Base-by-base conservation (phyloP, 139 green algal genomes). In the Coccomyxa sp. region DNA sequence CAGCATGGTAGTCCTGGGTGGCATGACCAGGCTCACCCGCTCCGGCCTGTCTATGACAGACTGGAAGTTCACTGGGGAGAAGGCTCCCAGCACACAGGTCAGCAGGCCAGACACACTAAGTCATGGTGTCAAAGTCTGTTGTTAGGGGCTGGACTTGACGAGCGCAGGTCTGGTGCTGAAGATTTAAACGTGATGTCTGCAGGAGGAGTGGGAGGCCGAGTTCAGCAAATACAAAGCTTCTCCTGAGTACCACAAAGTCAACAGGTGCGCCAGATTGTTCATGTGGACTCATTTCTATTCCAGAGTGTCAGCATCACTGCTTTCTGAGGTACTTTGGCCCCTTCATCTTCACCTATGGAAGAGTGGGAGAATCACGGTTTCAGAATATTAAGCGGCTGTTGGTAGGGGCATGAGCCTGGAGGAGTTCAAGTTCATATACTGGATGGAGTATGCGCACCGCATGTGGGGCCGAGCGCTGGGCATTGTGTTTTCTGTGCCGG, bases 401-500 rank as follows among this genome's bases (percentile, higher is more conserved):
- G 79, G 58, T 58, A 87, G 81, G 79, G 58, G 91, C 85, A 99
- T 99, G 94, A 93, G 71, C 14, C 82, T 99, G 28, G 93, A 98
- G 0, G 97, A 99, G 82, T 99, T 99, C 91, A 99, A 99, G 88
- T 98, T 98, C 90, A 99, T 99, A 67, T 99, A 97, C 89, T 98
- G 93, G 92, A 98, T 98, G 96, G 97, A 99, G 93, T 99, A 96
- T 83, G 94, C 83, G 25, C 97, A 99, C 88, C 89, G 96, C 87
- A 98, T 98, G 96, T 97, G 92, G 94, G 95, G 95, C 15, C 83
- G 92, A 10, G 86, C 74, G 0, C 87, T 97, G 45, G 91, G 92
- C 16, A 3, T 89, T 13, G 83, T 85, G 14, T 85, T 86, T 79
- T 68, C 78, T 12, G 92, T 96, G 92, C 97, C 97, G 15, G 94